A percentile compares a stretch with the other conserved stretches of the same genome.
Conservation (phyloP, 257 asterid genomes). For the Jacaranda copaia region DNA sequence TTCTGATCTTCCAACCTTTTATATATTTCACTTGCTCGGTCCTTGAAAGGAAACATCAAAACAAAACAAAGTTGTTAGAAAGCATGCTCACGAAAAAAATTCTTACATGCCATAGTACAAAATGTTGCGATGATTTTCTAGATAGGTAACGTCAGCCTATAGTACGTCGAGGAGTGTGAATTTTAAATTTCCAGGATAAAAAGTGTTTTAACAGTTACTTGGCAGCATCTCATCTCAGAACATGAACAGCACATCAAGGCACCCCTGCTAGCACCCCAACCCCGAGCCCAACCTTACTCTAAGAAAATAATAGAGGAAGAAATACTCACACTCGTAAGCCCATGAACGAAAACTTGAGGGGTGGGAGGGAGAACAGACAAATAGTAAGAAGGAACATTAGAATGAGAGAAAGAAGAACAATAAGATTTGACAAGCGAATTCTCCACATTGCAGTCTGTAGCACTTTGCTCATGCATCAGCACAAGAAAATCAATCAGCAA, state of each 20-base stretch:
- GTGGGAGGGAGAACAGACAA: neutral
- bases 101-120: neutral
- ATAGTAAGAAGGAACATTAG: neutral
- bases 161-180: neutral
- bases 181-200: neutral
- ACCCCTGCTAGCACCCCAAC: neutral
- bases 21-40: constrained; percentile 86
- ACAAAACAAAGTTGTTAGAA: constrained; percentile 7
- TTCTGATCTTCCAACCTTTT: constrained; percentile 90
- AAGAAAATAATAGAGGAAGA: neutral
- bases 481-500: constrained; percentile 9
- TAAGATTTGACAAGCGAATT: neutral
- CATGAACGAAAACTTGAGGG: neutral
- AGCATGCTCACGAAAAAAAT: constrained; percentile 6
- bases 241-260: neutral
- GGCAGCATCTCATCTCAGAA: neutral
- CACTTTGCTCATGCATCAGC: neutral
- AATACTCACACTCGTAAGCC: neutral
- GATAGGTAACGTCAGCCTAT: neutral
- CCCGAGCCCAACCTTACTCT: neutral
- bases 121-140: neutral
- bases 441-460: neutral
- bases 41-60: constrained; percentile 46
- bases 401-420: neutral
- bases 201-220: neutral